Evolutionary conservation across 495 filamentous ascomycete genomes (phyloP), one percentile per base, ranked within the genome.

Genomic region (Daldinia caldariorum): DNA sequence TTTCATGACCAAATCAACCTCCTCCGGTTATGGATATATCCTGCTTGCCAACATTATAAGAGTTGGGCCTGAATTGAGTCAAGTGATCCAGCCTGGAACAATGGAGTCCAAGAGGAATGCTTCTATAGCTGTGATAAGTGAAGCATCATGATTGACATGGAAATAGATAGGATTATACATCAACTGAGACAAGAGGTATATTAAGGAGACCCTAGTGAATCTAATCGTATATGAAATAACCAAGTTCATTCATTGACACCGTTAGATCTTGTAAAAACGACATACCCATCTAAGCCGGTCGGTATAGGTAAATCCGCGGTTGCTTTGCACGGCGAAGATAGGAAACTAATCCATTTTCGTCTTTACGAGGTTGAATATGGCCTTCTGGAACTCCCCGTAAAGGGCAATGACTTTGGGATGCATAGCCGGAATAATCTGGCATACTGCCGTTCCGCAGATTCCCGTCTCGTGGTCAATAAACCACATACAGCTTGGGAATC

Each of bases 401-500:
- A 73, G 51, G 4, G 38, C 43, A 37, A 73, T 59, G n/a, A 73
- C 41, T 9, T 20, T 31, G 12, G 62, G 50, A 26, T 63, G 58
- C 66, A 73, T 63, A 4, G 71, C 14, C 6, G 71, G 71, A 7
- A 67, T 12, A 34, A 67, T 51, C 47, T 73, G 71, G 13, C 71
- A 73, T 4, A 70, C 22, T 4, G 53, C 63, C 4, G 55, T 61
- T 0, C 66, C 71, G 20, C 66, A 73, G 32, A 70, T 66, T 1
- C 66, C 71, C 0, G 66, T 56, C 26, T 66, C 62, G 5, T 59
- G 51, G 41, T 73, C 71, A 26, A 73, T 73, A 16, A 62, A 73
- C 71, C 71, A 73, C 22, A 32, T 45, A 20, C 37, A 47, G 26
- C 62, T 67, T 7, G 63, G 59, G 41, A 57, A 65, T 10, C 67